These are phyloP conservation scores for Chlorella sp. DNA, from an alignment of 139 green algal genomes.

Conservation along the genomic window DNA sequence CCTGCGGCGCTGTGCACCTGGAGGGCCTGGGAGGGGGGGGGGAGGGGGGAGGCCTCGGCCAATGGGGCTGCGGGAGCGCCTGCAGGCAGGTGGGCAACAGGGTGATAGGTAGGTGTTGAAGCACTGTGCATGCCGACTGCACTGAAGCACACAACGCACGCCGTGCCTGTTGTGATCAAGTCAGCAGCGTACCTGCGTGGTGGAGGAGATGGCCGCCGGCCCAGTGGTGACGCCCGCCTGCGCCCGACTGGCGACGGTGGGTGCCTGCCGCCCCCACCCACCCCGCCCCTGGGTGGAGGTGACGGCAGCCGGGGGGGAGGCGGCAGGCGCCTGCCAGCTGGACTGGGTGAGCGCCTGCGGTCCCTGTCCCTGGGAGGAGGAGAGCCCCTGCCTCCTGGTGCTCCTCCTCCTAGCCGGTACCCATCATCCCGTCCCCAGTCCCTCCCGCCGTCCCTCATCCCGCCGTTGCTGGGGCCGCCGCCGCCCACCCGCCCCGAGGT, in stretches of 20 bases:
- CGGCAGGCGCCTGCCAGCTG: background rate
- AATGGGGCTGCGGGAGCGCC: no score
- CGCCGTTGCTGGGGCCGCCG: background rate
- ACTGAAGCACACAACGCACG: background rate
- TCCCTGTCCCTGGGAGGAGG: background rate
- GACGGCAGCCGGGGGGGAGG: background rate
- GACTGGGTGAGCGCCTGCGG: background rate
- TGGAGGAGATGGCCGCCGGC: background rate
- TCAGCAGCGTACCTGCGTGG: background rate
- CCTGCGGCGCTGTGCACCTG: no score
- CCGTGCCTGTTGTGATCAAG: background rate
- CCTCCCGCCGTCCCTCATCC: background rate
- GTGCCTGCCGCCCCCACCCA: no score
- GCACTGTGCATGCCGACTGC: no score
- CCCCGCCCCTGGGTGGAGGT: conserved; percentile 2
- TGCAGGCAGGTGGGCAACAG: no score
- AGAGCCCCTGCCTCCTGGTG: background rate
- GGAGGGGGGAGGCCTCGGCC: no score
- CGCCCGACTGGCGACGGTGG: no score
- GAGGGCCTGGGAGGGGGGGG: no score
- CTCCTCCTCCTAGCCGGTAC: background rate
- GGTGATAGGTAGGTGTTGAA: no score
- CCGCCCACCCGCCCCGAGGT: no score
- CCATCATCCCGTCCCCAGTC: background rate
- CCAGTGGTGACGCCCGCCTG: no score